A percentile compares a stretch with the other conserved stretches of the same genome.
These are phyloP conservation scores for Sporisorium scitamineum DNA, from an alignment of 1,284 basidiomycete genomes.

Conservation along the genomic window DNA sequence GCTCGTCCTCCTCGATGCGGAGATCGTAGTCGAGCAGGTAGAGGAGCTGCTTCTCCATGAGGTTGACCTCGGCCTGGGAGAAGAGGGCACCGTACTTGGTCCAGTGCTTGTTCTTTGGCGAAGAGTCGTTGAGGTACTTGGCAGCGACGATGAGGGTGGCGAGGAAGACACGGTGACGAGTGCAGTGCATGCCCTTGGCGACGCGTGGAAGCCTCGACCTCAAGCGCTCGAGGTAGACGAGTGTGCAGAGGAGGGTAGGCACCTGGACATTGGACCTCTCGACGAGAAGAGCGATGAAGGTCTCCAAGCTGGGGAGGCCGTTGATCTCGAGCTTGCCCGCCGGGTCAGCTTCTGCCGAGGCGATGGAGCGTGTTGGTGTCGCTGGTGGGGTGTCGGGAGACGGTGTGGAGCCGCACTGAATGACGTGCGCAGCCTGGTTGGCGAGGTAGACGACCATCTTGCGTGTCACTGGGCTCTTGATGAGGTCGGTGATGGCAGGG, in stretches of 20 bases:
- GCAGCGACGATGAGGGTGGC: constrained; percentile 94
- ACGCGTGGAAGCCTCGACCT: constrained; percentile 82
- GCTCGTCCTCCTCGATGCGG: constrained; percentile 68
- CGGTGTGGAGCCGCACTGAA: constrained; percentile 62
- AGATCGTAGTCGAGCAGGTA: constrained; percentile 69
- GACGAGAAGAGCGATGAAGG: constrained; percentile 88
- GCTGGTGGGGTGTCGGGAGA: constrained; percentile 57
- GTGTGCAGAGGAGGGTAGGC: constrained; percentile 87
- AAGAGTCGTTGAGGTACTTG: constrained; percentile 96
- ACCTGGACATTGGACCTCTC: constrained; percentile 90
- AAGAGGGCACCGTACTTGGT: constrained; percentile 78
- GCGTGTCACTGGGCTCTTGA: constrained; percentile 65
- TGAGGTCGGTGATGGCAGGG: constrained; percentile 66
- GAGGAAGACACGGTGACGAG: constrained; percentile 93
- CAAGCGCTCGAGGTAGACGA: constrained; percentile 92
- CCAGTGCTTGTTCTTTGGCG: constrained; percentile 85
- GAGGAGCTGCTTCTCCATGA: constrained; percentile 88
- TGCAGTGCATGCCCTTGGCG: constrained; percentile 90
- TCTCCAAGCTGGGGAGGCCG: constrained; percentile 80
- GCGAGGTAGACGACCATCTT: constrained; percentile 69
- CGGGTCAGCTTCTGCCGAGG: constrained; percentile 58
- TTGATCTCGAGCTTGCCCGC: constrained; percentile 70
- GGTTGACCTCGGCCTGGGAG: constrained; percentile 79
- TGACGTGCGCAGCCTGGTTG: constrained; percentile 67
- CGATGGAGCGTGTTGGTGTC: constrained; percentile 61